Evolutionary conservation across 106 monocot genomes (phyloP).

Genomic region (Apostasia ramifera): DNA sequence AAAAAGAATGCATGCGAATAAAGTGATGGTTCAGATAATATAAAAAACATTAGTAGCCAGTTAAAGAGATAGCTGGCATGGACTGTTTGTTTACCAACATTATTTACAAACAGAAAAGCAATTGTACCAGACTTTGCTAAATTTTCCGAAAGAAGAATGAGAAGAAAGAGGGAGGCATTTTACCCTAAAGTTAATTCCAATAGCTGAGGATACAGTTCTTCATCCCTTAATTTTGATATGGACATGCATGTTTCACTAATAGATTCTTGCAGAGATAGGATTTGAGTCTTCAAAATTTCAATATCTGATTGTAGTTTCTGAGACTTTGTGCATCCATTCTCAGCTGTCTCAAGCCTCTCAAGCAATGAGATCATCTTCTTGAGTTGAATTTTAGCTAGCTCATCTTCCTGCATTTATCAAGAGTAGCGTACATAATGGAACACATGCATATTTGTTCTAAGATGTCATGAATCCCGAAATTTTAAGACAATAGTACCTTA

Average conservation of each 20-base stretch:
- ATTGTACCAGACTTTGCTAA: not conserved
- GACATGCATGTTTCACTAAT: conserved; percentile 57
- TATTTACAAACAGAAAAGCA: too few species aligned
- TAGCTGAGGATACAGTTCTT: conserved; percentile 71
- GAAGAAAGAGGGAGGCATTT: not conserved
- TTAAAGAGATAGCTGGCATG: not conserved
- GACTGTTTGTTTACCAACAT: not conserved
- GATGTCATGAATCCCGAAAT: not conserved
- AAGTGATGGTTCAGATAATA: not conserved
- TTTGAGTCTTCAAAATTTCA: conserved; percentile 50
- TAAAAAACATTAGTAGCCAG: not conserved
- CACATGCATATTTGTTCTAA: not conserved
- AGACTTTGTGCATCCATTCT: conserved; percentile 32
- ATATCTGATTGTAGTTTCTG: conserved; percentile 42
- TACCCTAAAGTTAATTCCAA: conserved; percentile 63
- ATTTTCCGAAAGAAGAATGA: not conserved
- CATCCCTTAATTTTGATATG: conserved; percentile 81
- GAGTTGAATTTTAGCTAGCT: conserved; percentile 41
- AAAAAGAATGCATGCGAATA: too few species aligned
- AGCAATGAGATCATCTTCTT: conserved; percentile 40
- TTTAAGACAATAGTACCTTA: conserved; percentile 38
- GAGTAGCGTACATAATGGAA: not conserved
- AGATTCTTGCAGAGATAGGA: conserved; percentile 62
- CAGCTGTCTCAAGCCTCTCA: conserved; percentile 51
- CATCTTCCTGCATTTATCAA: conserved; percentile 55